Evolutionary conservation across 768 basidiomycete species (phyloP), one percentile per base, ranked within the genome.

Genomic region (Termitomyces sp.): DNA sequence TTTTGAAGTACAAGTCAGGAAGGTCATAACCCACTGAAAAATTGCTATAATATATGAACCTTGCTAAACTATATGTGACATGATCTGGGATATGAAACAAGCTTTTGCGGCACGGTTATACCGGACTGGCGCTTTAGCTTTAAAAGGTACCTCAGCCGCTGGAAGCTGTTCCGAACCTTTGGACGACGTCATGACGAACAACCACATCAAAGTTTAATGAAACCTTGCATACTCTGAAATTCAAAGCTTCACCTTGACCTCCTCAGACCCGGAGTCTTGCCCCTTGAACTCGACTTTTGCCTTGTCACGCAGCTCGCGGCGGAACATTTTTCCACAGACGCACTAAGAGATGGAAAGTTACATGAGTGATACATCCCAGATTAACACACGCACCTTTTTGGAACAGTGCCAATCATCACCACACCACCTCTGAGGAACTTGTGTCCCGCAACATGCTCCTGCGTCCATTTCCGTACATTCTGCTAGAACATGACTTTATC

Each of bases 261-360:
- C 59, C 40, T 62, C 64, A 30, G 68, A 69, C 6, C 64, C 66
- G 17, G 74, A 72, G 54, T 77, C 75, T 55, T 68, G 65, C 45
- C 71, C 72, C n/a, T 64, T 63, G 2, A 74, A 66, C 54, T 90
- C 88, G 43, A 72, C 68, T 64, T 84, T 84, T 0, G 85, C 88
- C 45, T 74, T 69, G 3, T 85, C 88, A 11, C 90, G 78, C 42
- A 95, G 73, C 59, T 92, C 81, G 24, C 88, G 80, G 44, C 92
- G 78, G 32, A 95, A 69, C 63, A 97, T 97, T 71, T 96, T 95
- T 2, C 93, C 93, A n/a, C n/a, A 51, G 90, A 81, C 32, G 91
- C 84, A 61, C 90, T 93, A 48, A 53, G 8, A 43, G 5, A 14
- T 30, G 2, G 2, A 0, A 22, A 7, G 9, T 8, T 24, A 5